phyloP scores from a whole-genome alignment of 2,329 filamentous ascomycete species.

The Fusarium piperis region DNA sequence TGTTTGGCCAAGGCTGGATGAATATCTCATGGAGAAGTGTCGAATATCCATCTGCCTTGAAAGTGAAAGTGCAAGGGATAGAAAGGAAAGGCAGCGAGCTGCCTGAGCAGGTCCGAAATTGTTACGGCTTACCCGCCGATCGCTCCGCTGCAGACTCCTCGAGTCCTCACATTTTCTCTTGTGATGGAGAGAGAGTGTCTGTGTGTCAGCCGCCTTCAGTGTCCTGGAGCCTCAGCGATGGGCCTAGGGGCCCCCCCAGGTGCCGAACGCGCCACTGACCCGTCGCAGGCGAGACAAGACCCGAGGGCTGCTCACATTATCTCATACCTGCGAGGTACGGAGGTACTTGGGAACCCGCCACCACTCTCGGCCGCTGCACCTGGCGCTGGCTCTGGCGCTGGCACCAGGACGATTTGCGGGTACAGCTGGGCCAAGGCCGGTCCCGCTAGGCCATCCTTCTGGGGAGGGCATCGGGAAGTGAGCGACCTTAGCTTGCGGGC shows the following conservation, averaged over 20 bases:
- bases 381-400: neutral
- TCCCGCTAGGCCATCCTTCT: conserved; percentile 23
- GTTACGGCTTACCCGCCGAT: neutral
- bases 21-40: neutral
- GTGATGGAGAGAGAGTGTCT: conserved; percentile 12
- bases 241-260: conserved; percentile 22
- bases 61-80: neutral
- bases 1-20: neutral
- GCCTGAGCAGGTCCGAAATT: neutral
- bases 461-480: conserved; percentile 25
- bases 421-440: conserved; percentile 8
- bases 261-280: conserved; percentile 42
- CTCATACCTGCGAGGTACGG: conserved; percentile 36
- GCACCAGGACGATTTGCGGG: conserved; percentile 15
- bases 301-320: conserved; percentile 38
- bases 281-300: conserved; percentile 12
- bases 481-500: conserved; percentile 19
- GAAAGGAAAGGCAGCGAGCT: neutral
- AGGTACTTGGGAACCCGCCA: conserved; percentile 13
- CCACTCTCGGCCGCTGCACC: neutral
- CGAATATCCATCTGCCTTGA: neutral
- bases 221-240: conserved; percentile 33
- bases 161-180: conserved; percentile 7
- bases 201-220: conserved; percentile 22
- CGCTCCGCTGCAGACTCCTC: neutral